A percentile compares a stretch with the other conserved stretches of the same genome.
phyloP scores from a whole-genome alignment of 2,329 filamentous ascomycete species.

The Colletotrichum brevisporum region DNA sequence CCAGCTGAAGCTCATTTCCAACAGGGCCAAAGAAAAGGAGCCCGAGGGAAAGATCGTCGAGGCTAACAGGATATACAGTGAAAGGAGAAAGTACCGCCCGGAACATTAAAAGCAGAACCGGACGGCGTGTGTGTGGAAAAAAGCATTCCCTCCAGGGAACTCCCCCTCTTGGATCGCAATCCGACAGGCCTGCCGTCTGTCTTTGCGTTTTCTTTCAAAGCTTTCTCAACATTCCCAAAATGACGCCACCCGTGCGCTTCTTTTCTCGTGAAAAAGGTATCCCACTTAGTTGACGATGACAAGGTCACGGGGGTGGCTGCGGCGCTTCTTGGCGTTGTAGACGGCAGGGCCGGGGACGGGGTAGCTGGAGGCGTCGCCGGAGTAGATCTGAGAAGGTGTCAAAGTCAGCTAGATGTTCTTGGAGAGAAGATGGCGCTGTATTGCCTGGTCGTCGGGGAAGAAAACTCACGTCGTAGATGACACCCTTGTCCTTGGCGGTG shows the following conservation, averaged over 20 bases:
- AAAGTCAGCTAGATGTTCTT: too few species aligned
- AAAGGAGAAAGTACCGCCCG: constrained; percentile 15
- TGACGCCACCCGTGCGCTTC: background rate
- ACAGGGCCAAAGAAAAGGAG: background rate
- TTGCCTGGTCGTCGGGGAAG: too few species aligned
- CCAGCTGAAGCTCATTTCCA: constrained; percentile 34
- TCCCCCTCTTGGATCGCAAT: constrained; percentile 7
- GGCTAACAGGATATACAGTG: constrained; percentile 33
- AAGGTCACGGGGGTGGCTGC: constrained; percentile 34
- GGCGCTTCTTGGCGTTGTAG: constrained; percentile 33
- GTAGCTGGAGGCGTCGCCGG: constrained; percentile 47
- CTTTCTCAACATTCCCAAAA: background rate
- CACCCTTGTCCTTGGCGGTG: constrained; percentile 51
- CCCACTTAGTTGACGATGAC: constrained; percentile 15
- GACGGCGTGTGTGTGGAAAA: background rate
- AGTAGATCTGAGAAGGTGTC: constrained; percentile 20
- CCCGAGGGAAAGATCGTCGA: constrained; percentile 25
- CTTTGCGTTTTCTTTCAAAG: background rate
- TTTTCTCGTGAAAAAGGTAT: background rate
- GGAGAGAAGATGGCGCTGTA: too few species aligned
- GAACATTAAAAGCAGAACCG: background rate
- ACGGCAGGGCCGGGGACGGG: constrained; percentile 50
- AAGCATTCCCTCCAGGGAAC: constrained; percentile 7
- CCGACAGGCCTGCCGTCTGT: constrained; percentile 29
- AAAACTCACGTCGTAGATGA: constrained; percentile 50